Evolutionary conservation across 805 yeast genomes (phyloP), one percentile per base, ranked within the genome.

Genomic region (Wickerhamiella sergipiensis): DNA sequence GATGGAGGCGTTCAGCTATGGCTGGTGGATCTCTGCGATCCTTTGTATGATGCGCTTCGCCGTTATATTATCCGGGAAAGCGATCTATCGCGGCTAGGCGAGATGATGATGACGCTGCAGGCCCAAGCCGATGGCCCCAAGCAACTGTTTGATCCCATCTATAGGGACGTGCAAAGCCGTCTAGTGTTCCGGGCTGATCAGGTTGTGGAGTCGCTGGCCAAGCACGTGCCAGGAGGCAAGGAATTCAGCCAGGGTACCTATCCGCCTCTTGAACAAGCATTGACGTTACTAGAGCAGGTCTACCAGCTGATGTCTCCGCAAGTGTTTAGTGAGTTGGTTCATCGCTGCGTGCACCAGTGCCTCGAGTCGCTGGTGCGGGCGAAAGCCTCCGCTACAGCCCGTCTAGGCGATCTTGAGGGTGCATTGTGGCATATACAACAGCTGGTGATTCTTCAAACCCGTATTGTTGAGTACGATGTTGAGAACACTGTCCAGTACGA

Each of bases 241-340:
- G 95, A 86, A 55, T 73, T 88, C 57, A 46, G 46, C 15, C 42
- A 50, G 2, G 57, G 47, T 3, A 23, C 33, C 9, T 58, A 47
- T 43, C 60, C 59, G 3, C 53, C 55, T 3, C 58, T 56, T 8
- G 57, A 53, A 23, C 52, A 52, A 5, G 81, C 95, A 0, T 67
- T 88, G 43, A 75, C 81, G 0, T 67, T 90, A 6, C 68, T 89
- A 29, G 80, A 87, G 33, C 83, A 79, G 61, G 82, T 89, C 21
- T 85, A 86, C 61, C 94, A 85, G 59, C 70, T 88, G 59, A 76
- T 90, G 38, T 81, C 82, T 56, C 79, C 89, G 1, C 47, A 57
- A 12, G 84, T 87, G 1, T 90, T 89, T 67, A 95, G 87, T 63
- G 95, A 86, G 61, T 67, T 89, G 56, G 95, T 96, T 0, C 95